A percentile compares a stretch with the other conserved stretches of the same genome.
These are phyloP conservation scores for Drechslerella coelobrocha DNA, from an alignment of 2,329 filamentous ascomycete species.

Conservation along the genomic window DNA sequence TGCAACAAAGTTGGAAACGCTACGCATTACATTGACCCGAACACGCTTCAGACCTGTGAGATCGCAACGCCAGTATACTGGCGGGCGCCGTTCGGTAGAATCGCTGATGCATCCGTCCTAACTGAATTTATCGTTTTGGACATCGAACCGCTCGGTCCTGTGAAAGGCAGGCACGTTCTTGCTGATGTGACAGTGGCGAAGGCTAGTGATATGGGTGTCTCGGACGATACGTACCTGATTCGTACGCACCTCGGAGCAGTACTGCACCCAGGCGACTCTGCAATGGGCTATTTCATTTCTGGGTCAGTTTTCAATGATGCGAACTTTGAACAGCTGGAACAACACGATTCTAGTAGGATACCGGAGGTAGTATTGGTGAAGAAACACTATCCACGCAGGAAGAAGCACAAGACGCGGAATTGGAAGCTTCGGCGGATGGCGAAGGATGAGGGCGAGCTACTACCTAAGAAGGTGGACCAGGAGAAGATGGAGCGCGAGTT, in stretches of 20 bases:
- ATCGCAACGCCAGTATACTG: constrained; percentile 84
- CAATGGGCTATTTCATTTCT: constrained; percentile 88
- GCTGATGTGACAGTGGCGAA: constrained; percentile 88
- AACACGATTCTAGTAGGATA: constrained; percentile 74
- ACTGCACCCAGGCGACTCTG: constrained; percentile 86
- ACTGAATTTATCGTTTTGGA: constrained; percentile 95
- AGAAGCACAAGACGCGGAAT: constrained; percentile 81
- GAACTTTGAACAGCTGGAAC: constrained; percentile 77
- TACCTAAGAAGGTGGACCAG: constrained; percentile 85
- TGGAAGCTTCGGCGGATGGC: constrained; percentile 96
- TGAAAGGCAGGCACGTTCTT: constrained; percentile 81
- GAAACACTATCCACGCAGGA: constrained; percentile 89
- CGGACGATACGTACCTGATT: constrained; percentile 86
- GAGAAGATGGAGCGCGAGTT: constrained; percentile 90
- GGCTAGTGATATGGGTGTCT: constrained; percentile 82
- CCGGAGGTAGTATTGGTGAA: constrained; percentile 95
- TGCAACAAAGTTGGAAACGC: constrained; percentile 89
- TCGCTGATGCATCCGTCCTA: constrained; percentile 83
- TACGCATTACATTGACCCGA: constrained; percentile 86
- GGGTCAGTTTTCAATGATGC: constrained; percentile 92
- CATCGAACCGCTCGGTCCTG: constrained; percentile 77
- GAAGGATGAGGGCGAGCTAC: constrained; percentile 84
- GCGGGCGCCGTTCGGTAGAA: constrained; percentile 81
- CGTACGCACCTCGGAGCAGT: constrained; percentile 87
- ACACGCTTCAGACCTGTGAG: constrained; percentile 88